A percentile compares a stretch with the other conserved stretches of the same genome.
phyloP scores from a whole-genome alignment of 2,329 filamentous ascomycete genomes.

The Passalora sequoiae region DNA sequence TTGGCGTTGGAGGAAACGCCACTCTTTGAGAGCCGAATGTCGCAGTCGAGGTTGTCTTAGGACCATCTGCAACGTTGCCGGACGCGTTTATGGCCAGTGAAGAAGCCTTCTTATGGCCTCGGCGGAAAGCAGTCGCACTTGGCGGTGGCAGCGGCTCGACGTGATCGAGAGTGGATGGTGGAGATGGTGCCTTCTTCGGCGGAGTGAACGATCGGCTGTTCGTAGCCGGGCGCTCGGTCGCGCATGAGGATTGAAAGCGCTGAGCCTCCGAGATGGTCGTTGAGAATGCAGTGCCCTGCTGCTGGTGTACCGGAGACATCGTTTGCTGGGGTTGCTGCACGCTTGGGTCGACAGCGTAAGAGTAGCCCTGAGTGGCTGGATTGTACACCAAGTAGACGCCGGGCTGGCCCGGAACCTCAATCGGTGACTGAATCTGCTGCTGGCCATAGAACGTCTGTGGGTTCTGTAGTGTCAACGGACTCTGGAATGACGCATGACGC shows the following conservation, averaged over 20 bases:
- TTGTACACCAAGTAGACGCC: conserved; percentile 81
- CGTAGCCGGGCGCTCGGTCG: conserved; percentile 57
- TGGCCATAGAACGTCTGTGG: conserved; percentile 59
- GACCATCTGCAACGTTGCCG: conserved; percentile 56
- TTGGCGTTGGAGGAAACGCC: conserved; percentile 68
- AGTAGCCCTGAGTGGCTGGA: conserved; percentile 76
- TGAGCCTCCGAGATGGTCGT: conserved; percentile 21
- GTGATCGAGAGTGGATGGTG: conserved; percentile 52
- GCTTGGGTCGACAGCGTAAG: conserved; percentile 69
- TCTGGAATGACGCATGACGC: conserved; percentile 21
- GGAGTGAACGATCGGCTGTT: conserved; percentile 60
- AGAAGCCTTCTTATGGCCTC: conserved; percentile 82
- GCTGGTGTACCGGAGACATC: conserved; percentile 30
- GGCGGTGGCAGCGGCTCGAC: conserved; percentile 74
- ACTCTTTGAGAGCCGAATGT: conserved; percentile 42
- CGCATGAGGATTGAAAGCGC: conserved; percentile 61
- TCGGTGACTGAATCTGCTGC: conserved; percentile 61
- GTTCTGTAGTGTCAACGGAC: conserved; percentile 47
- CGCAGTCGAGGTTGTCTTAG: conserved; percentile 62
- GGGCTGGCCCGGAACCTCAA: conserved; percentile 62
- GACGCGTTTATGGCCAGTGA: conserved; percentile 61
- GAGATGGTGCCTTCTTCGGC: conserved; percentile 60
- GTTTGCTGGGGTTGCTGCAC: conserved; percentile 43
- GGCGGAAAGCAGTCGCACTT: conserved; percentile 86
- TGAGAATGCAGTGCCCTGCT: conserved; percentile 24